Conservation (phyloP, 345 rosid species). For the Euphorbia tirucalli region DNA sequence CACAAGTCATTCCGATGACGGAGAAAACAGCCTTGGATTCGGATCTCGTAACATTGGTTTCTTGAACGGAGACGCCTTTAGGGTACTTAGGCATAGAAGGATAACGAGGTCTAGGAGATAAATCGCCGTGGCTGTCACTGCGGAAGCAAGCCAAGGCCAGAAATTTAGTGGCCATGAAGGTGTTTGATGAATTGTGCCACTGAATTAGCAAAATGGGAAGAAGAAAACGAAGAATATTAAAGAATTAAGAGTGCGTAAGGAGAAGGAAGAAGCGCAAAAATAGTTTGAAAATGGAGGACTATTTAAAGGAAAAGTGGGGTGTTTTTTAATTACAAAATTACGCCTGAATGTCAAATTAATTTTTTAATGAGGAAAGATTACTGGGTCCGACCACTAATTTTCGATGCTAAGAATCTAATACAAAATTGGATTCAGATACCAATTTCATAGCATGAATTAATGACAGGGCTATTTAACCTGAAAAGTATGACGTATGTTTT, state of each 20-base stretch:
- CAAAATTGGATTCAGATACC: not conserved
- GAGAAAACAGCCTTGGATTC: conserved; percentile 54
- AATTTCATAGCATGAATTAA: no score
- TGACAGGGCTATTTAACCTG: not conserved
- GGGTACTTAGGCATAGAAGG: conserved; percentile 72
- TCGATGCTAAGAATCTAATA: no score
- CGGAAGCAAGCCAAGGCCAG: conserved; percentile 64
- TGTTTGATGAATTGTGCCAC: no score
- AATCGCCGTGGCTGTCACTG: conserved; percentile 40
- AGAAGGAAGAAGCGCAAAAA: not conserved
- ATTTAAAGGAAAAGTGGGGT: not conserved
- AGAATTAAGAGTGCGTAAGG: not conserved
- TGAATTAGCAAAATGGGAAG: no score
- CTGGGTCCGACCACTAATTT: no score
- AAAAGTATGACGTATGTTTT: no score
- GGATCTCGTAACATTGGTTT: conserved; percentile 29
- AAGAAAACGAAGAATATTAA: not conserved
- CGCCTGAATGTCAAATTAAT: not conserved
- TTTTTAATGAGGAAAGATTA: conserved; percentile 1
- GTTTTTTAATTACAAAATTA: not conserved
- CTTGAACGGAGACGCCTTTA: conserved; percentile 39
- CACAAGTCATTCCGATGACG: conserved; percentile 81
- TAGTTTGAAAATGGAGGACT: not conserved
- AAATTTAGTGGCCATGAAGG: conserved; percentile 65
- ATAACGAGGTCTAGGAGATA: conserved; percentile 53